phyloP scores from a whole-genome alignment of 108 stramenopile genomes.

The Cyclotella atomus region DNA sequence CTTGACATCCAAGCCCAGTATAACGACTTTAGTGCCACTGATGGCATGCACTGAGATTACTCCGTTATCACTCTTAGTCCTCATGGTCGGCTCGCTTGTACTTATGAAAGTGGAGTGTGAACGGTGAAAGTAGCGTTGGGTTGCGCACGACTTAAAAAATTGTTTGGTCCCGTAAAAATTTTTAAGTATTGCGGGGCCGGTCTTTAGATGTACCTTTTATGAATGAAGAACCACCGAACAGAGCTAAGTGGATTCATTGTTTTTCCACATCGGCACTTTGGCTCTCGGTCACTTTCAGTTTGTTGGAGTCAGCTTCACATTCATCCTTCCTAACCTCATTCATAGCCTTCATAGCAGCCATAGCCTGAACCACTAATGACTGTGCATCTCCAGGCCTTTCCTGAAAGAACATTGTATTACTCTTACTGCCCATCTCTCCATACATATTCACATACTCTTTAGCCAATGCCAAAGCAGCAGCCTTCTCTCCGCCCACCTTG shows the following conservation, averaged over 20 bases:
- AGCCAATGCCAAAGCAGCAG: constrained; percentile 92
- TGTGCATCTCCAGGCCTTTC: constrained; percentile 92
- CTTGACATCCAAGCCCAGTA: constrained; percentile 17
- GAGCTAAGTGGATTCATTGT: no score
- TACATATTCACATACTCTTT: constrained; percentile 96
- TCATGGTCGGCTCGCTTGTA: background rate
- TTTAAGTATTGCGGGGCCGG: no score
- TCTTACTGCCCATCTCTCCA: constrained; percentile 94
- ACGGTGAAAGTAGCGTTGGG: background rate
- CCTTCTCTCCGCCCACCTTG: constrained; percentile 80
- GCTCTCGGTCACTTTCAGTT: no score
- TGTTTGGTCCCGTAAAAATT: no score
- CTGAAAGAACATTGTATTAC: constrained; percentile 97
- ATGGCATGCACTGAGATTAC: constrained; percentile 9
- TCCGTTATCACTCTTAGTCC: constrained; percentile 24
- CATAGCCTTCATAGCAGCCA: constrained; percentile 68
- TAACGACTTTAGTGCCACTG: constrained; percentile 10
- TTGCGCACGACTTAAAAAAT: no score
- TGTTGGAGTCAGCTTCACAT: constrained; percentile 24
- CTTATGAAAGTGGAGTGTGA: background rate
- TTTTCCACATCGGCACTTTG: no score
- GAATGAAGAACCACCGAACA: no score
- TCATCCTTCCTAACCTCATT: constrained; percentile 21
- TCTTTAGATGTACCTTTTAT: no score
- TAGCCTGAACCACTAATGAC: constrained; percentile 85